phyloP scores from a whole-genome alignment of 257 asterid species.

The Lantana camara region DNA sequence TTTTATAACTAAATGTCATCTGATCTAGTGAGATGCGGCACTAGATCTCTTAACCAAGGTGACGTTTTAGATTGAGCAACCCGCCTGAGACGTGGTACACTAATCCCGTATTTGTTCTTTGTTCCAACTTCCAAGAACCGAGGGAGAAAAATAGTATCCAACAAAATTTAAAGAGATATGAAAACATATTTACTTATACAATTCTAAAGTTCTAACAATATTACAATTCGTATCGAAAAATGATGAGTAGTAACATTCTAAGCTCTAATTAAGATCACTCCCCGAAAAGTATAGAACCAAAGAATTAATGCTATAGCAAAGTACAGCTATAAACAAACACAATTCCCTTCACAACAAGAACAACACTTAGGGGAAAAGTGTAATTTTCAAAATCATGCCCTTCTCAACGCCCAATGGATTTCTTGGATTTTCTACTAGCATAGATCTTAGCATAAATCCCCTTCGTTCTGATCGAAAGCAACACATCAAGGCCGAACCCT shows the following conservation, averaged over 20 bases:
- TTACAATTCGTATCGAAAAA: not conserved
- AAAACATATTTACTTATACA: no score
- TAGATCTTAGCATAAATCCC: constrained; percentile 45
- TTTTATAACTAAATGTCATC: no score
- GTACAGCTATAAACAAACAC: not conserved
- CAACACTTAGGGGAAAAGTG: constrained; percentile 14
- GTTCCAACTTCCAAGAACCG: no score
- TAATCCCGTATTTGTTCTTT: no score
- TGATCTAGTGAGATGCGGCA: no score
- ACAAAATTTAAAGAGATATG: no score
- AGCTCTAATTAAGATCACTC: no score
- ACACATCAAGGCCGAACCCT: constrained; percentile 59
- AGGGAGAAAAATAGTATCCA: no score
- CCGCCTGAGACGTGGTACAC: no score
- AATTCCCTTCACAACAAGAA: no score
- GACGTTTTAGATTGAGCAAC: no score
- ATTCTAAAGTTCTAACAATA: not conserved
- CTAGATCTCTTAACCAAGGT: no score
- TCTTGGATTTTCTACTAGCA: constrained; percentile 37
- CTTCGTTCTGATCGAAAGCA: constrained; percentile 50
- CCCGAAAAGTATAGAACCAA: not conserved
- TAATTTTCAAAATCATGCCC: not conserved
- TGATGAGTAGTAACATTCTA: not conserved
- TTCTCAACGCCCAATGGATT: constrained; percentile 24
- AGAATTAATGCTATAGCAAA: not conserved